These are phyloP conservation scores for Talaromyces sp. DNA, from an alignment of 2,329 filamentous ascomycete species.

Conservation along the genomic window DNA sequence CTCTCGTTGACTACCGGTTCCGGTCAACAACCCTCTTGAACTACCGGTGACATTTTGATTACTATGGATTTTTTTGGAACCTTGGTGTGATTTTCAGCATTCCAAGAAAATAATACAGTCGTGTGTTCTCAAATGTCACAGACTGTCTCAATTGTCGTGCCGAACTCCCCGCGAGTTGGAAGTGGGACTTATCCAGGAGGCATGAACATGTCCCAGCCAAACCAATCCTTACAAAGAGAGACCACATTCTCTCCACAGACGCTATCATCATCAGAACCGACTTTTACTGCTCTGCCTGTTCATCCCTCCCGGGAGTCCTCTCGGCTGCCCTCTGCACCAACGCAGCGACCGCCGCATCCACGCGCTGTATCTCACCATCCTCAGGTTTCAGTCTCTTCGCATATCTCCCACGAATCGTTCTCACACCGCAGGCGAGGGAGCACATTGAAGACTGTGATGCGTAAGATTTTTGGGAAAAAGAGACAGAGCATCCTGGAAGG, in stretches of 20 bases:
- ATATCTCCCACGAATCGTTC: constrained; percentile 17
- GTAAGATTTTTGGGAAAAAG: constrained; percentile 38
- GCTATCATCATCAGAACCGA: constrained; percentile 9
- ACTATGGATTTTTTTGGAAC: background rate
- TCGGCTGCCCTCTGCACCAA: constrained; percentile 2
- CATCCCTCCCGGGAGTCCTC: constrained; percentile 7
- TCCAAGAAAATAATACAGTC: background rate
- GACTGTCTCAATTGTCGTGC: background rate
- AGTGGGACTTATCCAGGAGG: constrained; percentile 18
- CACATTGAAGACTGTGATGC: constrained; percentile 40
- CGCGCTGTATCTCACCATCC: constrained; percentile 14
- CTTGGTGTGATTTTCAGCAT: background rate
- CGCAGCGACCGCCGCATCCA: constrained; percentile 7
- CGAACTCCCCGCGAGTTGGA: background rate
- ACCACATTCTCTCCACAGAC: constrained; percentile 11
- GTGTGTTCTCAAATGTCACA: constrained; percentile 1
- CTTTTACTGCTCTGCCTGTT: constrained; percentile 10
- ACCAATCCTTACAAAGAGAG: constrained; percentile 11
- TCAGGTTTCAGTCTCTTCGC: constrained; percentile 19
- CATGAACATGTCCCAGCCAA: constrained; percentile 26
- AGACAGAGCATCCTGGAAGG: constrained; percentile 28
- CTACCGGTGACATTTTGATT: background rate
- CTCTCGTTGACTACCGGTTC: background rate
- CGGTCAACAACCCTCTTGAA: background rate
- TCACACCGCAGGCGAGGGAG: constrained; percentile 36